Conservation (phyloP, 2,329 filamentous ascomycete species). For the Curvularia eragrostidis region DNA sequence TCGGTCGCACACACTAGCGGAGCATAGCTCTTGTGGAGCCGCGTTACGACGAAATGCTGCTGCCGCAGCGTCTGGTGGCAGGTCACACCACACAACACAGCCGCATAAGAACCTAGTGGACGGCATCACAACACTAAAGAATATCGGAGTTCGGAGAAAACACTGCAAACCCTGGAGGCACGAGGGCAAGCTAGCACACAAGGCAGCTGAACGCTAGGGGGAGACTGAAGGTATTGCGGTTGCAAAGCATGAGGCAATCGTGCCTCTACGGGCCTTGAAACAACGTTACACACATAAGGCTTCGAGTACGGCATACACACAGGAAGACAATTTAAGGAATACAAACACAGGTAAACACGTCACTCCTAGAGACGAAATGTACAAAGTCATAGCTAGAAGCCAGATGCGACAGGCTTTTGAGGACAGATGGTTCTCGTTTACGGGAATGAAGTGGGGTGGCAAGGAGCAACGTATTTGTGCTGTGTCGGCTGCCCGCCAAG, state of each 20-base stretch:
- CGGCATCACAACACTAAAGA: neutral
- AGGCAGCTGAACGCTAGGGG: neutral
- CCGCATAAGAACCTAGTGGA: neutral
- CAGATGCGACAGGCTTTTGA: slow-evolving; percentile 13
- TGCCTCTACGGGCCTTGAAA: neutral
- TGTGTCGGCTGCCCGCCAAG: too few relatives aligned
- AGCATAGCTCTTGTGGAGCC: neutral
- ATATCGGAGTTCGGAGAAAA: neutral
- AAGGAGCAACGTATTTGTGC: too few relatives aligned
- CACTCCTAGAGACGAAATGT: slow-evolving; percentile 8
- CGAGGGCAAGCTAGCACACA: neutral
- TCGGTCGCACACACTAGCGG: neutral
- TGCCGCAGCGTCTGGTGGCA: neutral
- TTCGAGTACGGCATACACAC: slow-evolving; percentile 10
- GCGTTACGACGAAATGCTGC: neutral
- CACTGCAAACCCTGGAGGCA: neutral
- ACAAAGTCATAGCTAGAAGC: slow-evolving; percentile 8
- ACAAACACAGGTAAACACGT: slow-evolving; percentile 7
- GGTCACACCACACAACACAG: neutral
- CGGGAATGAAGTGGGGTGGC: slow-evolving; percentile 13
- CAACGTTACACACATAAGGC: neutral
- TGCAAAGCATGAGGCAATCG: neutral
- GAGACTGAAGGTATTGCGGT: neutral
- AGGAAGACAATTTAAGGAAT: slow-evolving; percentile 11
- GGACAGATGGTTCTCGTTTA: slow-evolving; percentile 17